A percentile compares a stretch with the other conserved stretches of the same genome.
Conservation (phyloP, 2,329 filamentous ascomycete genomes). For the Amauroascus niger region DNA sequence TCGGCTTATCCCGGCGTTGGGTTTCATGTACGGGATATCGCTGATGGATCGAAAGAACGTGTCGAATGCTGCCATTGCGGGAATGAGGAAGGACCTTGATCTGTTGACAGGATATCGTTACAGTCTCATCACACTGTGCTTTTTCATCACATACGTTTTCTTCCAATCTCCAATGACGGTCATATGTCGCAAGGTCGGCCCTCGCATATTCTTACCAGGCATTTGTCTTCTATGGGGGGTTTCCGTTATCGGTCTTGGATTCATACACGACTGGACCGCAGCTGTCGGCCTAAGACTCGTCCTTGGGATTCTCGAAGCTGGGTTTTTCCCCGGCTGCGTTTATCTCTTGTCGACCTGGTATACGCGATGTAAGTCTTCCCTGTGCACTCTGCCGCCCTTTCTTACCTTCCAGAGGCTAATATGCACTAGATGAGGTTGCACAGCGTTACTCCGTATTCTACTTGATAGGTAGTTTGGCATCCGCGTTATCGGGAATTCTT, state of each 20-base stretch:
- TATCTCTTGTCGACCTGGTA: constrained; percentile 62
- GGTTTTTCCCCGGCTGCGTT: constrained; percentile 57
- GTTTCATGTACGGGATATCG: constrained; percentile 59
- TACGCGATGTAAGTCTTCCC: constrained; percentile 46
- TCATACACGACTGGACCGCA: constrained; percentile 44
- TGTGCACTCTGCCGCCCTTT: constrained; percentile 11
- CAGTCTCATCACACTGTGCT: constrained; percentile 57
- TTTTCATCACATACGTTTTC: constrained; percentile 63
- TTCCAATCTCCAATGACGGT: constrained; percentile 64
- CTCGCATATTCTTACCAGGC: constrained; percentile 23
- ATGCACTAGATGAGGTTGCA: constrained; percentile 25
- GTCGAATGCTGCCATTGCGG: constrained; percentile 60
- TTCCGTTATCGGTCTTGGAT: constrained; percentile 46
- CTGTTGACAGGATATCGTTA: constrained; percentile 23
- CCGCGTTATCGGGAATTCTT: constrained; percentile 36
- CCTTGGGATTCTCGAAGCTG: constrained; percentile 53
- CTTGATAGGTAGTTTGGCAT: constrained; percentile 35
- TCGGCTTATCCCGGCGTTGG: constrained; percentile 50
- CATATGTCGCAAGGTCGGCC: constrained; percentile 55
- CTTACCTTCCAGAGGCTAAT: not conserved
- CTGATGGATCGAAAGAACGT: constrained; percentile 70
- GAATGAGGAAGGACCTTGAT: constrained; percentile 21
- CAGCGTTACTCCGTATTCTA: constrained; percentile 39
- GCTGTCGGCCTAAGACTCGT: constrained; percentile 50
- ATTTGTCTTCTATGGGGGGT: constrained; percentile 22